A percentile compares a stretch with the other conserved stretches of the same genome.
phyloP scores from a whole-genome alignment of 2,329 filamentous ascomycete genomes.

The Dothidotthia symphoricarpi region DNA sequence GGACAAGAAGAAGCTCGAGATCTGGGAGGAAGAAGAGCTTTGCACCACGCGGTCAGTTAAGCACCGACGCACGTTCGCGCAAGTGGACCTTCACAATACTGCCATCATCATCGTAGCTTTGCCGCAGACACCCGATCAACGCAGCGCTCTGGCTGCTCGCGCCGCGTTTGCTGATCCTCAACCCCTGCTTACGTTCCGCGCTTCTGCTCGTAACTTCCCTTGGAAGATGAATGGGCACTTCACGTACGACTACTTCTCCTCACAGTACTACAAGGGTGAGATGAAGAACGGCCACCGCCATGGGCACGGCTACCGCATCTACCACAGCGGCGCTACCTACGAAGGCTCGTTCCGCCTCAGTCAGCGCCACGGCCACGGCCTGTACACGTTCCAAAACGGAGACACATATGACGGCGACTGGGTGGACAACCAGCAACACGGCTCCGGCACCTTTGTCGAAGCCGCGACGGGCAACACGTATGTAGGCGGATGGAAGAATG shows the following conservation, averaged over 20 bases:
- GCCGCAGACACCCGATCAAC: slow-evolving; percentile 29
- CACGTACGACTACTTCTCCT: slow-evolving; percentile 55
- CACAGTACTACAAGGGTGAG: slow-evolving; percentile 57
- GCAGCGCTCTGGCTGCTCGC: slow-evolving; percentile 29
- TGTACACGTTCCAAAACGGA: slow-evolving; percentile 63
- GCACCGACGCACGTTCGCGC: slow-evolving; percentile 34
- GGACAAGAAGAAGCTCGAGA: slow-evolving; percentile 46
- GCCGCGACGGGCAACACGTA: slow-evolving; percentile 60
- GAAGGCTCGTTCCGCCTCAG: slow-evolving; percentile 54
- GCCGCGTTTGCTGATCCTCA: slow-evolving; percentile 37
- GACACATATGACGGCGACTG: slow-evolving; percentile 60
- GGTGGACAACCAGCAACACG: slow-evolving; percentile 63
- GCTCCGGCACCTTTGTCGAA: slow-evolving; percentile 58
- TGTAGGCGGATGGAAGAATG: slow-evolving; percentile 60
- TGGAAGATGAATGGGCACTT: slow-evolving; percentile 45
- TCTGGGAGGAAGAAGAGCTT: slow-evolving; percentile 51
- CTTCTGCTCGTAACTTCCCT: slow-evolving; percentile 46
- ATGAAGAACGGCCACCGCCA: slow-evolving; percentile 50
- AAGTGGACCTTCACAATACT: slow-evolving; percentile 33
- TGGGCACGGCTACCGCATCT: slow-evolving; percentile 56
- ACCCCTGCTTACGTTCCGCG: slow-evolving; percentile 47
- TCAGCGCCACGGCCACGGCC: slow-evolving; percentile 56
- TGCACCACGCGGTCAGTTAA: slow-evolving; percentile 28
- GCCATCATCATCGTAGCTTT: slow-evolving; percentile 35
- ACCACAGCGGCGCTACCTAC: slow-evolving; percentile 57